Evolutionary conservation across 345 rosid species (phyloP), one percentile per base, ranked within the genome.

Genomic region (Laguncularia racemosa): DNA sequence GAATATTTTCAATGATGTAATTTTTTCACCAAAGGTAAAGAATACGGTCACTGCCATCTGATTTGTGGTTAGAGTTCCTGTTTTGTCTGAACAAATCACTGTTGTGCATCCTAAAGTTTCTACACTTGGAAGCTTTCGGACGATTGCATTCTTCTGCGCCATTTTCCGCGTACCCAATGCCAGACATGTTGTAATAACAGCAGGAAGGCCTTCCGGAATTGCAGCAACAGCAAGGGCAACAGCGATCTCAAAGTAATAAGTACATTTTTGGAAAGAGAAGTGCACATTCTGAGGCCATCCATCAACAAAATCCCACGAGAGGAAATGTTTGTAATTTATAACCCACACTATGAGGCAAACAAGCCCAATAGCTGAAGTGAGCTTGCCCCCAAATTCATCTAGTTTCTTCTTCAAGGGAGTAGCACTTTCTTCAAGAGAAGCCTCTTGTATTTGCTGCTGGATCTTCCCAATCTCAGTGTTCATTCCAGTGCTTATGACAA

Each of bases 51-150:
- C 98, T 56, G 98, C 81, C 98, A 91, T 88, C 69, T 91, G 96
- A 76, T 91, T 91, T 2, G 96, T 91, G 12, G 98, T 91, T 62
- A 91, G 67, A 46, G 96, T 91, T 56, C 98, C 96, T 9, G 96
- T 91, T 71, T 91, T 91, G 57, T 91, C 98, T 7, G 98, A 91
- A 71, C 98, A 88, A 48, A 91, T 91, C 64, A 91, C 96, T 38
- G 96, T 82, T n/a, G 98, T 91, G 75, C 98, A 91, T 47, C 98
- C 98, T 52, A 88, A 79, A 38, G 98, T 91, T 76, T 88, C 98
- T 11, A 91, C 96, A 63, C 96, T 91, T 2, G 92, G 96, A 60
- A 91, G 96, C 76, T 83, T 85, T 63, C 98, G 74, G 40, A 88
- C 92, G 12, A 91, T 81, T 3, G 96, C 96, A 38, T 91, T 86